Percentiles rank a stretch among this genome's conserved stretches.
Conservation (phyloP, 768 basidiomycete genomes). For the Ramaria sp. region DNA sequence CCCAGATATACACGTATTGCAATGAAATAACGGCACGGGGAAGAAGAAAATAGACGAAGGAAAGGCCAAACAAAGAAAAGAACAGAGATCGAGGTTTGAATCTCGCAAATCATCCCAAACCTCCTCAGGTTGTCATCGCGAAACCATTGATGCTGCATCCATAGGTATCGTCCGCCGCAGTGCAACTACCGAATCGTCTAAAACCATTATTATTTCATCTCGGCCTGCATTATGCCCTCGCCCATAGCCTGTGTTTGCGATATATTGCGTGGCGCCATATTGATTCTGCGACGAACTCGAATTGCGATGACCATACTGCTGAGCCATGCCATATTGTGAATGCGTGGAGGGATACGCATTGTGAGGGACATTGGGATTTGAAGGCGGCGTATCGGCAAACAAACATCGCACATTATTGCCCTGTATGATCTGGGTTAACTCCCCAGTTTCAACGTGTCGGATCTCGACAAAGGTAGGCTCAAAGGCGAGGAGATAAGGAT, state of each 20-base stretch:
- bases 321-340: slow-evolving; percentile 9
- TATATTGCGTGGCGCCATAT: slow-evolving; percentile 26
- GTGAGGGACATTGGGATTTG: slow-evolving; percentile 32
- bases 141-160: neutral
- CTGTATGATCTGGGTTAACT: slow-evolving; percentile 89
- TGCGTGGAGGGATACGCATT: slow-evolving; percentile 27
- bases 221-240: slow-evolving; percentile 33
- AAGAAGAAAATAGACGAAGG: too few relatives aligned
- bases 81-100: too few relatives aligned
- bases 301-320: slow-evolving; percentile 17
- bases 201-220: slow-evolving; percentile 84
- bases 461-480: slow-evolving; percentile 96
- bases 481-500: slow-evolving; percentile 94
- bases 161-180: slow-evolving; percentile 27
- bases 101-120: too few relatives aligned
- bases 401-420: slow-evolving; percentile 82
- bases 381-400: slow-evolving; percentile 90
- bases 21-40: too few relatives aligned
- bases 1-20: too few relatives aligned
- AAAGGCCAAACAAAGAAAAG: too few relatives aligned
- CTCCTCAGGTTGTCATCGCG: too few relatives aligned
- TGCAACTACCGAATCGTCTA: slow-evolving; percentile 76
- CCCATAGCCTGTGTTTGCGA: slow-evolving; percentile 25
- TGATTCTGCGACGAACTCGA: slow-evolving; percentile 14
- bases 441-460: slow-evolving; percentile 86